phyloP scores from a whole-genome alignment of 176 grass and related monocot species.

The Chrysopogon serrulatus region DNA sequence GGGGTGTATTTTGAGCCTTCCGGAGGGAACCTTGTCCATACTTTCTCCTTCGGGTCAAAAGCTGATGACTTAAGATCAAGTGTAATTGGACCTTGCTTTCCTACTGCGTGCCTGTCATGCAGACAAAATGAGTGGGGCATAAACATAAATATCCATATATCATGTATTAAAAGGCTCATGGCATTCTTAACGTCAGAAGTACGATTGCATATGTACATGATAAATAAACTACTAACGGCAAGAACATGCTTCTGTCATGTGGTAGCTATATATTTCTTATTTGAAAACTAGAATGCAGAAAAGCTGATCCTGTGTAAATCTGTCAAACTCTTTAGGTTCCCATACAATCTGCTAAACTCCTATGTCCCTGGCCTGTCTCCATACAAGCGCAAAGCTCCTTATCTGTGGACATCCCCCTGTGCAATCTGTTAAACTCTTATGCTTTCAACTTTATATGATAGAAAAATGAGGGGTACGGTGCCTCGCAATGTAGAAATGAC shows the following conservation, averaged over 20 bases:
- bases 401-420: neutral
- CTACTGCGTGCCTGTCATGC: constrained; percentile 64
- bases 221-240: neutral
- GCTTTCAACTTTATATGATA: neutral
- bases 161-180: neutral
- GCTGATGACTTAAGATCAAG: constrained; percentile 90
- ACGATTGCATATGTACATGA: neutral
- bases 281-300: neutral
- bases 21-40: constrained; percentile 86
- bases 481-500: neutral
- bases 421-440: neutral
- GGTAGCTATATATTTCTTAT: neutral
- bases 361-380: too few relatives aligned
- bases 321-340: too few relatives aligned
- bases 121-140: neutral
- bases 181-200: neutral
- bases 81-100: constrained; percentile 75
- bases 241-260: neutral
- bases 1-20: constrained; percentile 97
- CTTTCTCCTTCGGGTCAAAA: constrained; percentile 87
- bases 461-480: neutral
- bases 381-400: too few relatives aligned
- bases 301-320: neutral
- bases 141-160: neutral
- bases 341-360: neutral